These are phyloP conservation scores for Colletotrichum sp. DNA, from an alignment of 2,329 filamentous ascomycete genomes.

Conservation along the genomic window DNA sequence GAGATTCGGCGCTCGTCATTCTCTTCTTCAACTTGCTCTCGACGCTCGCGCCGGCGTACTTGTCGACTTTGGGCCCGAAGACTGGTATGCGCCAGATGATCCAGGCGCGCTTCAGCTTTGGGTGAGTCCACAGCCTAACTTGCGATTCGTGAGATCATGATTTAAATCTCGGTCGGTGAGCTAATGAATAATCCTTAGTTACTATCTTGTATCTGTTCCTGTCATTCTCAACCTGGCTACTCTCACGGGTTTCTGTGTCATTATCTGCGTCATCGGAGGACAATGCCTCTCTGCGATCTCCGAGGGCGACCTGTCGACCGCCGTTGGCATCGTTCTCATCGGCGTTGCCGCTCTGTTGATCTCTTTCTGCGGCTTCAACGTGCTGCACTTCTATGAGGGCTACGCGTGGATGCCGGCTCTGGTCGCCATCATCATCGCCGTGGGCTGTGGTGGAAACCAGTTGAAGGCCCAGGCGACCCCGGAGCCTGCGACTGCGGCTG, in stretches of 20 bases:
- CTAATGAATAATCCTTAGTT: background rate
- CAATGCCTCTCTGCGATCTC: conserved; percentile 44
- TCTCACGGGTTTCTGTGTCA: conserved; percentile 52
- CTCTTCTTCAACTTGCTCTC: conserved; percentile 50
- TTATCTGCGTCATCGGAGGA: conserved; percentile 52
- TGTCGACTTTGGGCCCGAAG: conserved; percentile 46
- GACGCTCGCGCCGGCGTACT: conserved; percentile 41
- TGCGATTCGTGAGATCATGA: background rate
- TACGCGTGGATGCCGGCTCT: conserved; percentile 52
- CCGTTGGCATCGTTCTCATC: conserved; percentile 54
- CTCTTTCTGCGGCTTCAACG: conserved; percentile 51
- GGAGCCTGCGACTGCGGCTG: conserved; percentile 43
- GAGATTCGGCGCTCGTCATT: conserved; percentile 48
- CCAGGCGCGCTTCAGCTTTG: conserved; percentile 43
- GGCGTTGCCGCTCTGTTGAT: conserved; percentile 48
- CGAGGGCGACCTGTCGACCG: conserved; percentile 40
- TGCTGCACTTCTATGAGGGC: conserved; percentile 49
- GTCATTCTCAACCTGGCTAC: conserved; percentile 50
- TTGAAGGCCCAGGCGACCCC: conserved; percentile 39
- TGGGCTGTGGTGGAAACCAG: conserved; percentile 42
- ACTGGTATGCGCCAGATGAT: conserved; percentile 54
- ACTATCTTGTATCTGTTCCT: conserved; percentile 24
- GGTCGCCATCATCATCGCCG: conserved; percentile 43
- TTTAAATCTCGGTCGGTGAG: rapidly evolving
- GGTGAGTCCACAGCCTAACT: conserved; percentile 24